Base-by-base conservation (phyloP, 371 early-diverging fungal genomes). In the Coemansia sp. region DNA sequence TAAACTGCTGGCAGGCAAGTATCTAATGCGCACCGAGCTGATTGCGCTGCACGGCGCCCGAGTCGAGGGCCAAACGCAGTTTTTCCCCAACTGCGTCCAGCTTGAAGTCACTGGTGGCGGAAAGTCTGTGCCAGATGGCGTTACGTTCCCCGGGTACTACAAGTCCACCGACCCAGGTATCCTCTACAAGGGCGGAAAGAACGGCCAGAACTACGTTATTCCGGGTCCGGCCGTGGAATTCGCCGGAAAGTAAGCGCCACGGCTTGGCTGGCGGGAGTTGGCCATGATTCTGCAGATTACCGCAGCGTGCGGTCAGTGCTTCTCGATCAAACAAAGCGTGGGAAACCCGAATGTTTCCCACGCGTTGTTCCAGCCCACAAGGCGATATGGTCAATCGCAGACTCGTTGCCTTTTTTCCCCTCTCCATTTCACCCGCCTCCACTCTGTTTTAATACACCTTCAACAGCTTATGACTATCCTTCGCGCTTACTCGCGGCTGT, bases 91-190 rank as follows among this genome's bases (percentile, higher is more conserved):
- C 45, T 57, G 57, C 14, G n/a, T 34, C 1, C 57, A 57, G n/a
- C 31, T 57, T 16, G n/a, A 41, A 2, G 35, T 57, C 31, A 34
- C 13, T 5, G 57, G 57, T 5, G 14, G 14, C 2, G 52, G 35
- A 4, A 14, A 14, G 6, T 8, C 35, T n/a, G 14, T 52, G 14
- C 52, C 52, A 1, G 20, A 35, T 2, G 59, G 59, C 41, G 52
- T 59, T 14, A 47, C 60, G 0, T 56, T 70, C 9, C 58, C 65
- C 2, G 62, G 70, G 7, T 36, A 55, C 31, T 70, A 70, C 58
- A 57, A 39, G 43, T 30, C 32, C 14, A 26, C 31, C 1, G 57
- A 56, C 7, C 66, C 70, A 1, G 70, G 70, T 2, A 57, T 70
- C 10, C 34, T 58, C 16, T 59, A 59, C 20, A 40, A 26, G 14